Evolutionary conservation across 176 grass and related monocot genomes (phyloP).

Genomic region (Saccharum officinarum): DNA sequence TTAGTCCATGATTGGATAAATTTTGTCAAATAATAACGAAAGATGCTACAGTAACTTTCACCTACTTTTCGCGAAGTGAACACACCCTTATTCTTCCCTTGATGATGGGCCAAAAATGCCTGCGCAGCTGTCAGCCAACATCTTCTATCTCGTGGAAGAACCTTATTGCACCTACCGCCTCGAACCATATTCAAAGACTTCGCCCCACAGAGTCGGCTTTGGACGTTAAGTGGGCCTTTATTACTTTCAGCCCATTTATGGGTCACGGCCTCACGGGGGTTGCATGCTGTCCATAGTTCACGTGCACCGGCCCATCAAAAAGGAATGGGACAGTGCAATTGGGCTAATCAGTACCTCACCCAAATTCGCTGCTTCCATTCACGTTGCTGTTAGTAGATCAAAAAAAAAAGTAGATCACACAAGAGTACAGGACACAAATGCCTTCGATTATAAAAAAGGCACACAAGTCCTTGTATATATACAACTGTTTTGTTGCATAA

Average conservation of each 20-base stretch:
- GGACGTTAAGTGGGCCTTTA: background rate
- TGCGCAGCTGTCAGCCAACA: background rate
- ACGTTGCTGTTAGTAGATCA: background rate
- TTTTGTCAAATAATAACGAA: too few relatives aligned
- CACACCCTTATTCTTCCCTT: background rate
- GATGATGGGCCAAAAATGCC: background rate
- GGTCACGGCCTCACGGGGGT: background rate
- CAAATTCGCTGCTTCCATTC: background rate
- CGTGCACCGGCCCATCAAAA: background rate
- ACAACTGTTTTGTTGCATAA: background rate
- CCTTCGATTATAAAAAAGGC: background rate
- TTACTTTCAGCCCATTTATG: background rate
- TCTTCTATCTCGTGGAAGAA: background rate
- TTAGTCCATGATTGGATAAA: too few relatives aligned
- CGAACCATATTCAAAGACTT: background rate
- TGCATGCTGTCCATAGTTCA: background rate
- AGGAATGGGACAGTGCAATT: background rate
- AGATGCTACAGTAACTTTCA: too few relatives aligned
- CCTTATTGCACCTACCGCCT: too few relatives aligned
- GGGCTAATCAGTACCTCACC: background rate
- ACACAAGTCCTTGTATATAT: background rate
- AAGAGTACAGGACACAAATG: background rate
- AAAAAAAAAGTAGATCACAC: background rate
- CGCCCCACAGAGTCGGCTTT: background rate
- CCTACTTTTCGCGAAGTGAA: too few relatives aligned